phyloP scores from a whole-genome alignment of 306 rosid species.

The Glycyrrhiza uralensis region DNA sequence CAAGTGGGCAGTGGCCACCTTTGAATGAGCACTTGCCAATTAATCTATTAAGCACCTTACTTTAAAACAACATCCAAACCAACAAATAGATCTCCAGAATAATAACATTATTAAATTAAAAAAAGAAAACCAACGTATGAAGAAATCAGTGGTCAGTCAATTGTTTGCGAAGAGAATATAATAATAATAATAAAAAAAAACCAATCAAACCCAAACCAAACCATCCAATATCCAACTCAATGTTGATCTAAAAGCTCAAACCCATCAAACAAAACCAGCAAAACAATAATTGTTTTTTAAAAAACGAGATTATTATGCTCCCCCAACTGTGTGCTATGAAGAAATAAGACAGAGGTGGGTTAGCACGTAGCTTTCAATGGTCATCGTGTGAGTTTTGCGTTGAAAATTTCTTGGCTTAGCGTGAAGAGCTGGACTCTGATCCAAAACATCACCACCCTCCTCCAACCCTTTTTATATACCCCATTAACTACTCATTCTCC shows the following conservation, averaged over 20 bases:
- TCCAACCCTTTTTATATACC: constrained; percentile 34
- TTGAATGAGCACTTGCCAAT: not conserved
- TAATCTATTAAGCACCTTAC: constrained; percentile 30
- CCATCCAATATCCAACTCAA: constrained; percentile 36
- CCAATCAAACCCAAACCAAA: not conserved
- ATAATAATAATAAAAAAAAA: not conserved
- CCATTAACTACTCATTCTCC: constrained; percentile 1
- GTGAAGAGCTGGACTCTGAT: constrained; percentile 53
- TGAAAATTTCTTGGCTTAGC: constrained; percentile 56
- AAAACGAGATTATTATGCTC: constrained; percentile 27
- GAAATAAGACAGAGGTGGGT: constrained; percentile 30
- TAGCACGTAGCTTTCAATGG: constrained; percentile 48
- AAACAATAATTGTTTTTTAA: not conserved
- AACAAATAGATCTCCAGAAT: constrained; percentile 5
- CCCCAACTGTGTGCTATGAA: constrained; percentile 32
- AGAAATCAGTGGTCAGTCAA: constrained; percentile 18
- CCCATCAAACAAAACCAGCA: constrained; percentile 35
- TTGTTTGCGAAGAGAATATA: not conserved
- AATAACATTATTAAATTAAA: constrained; percentile 4
- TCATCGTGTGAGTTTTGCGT: constrained; percentile 46
- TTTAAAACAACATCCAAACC: constrained; percentile 38
- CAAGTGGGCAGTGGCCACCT: constrained; percentile 40
- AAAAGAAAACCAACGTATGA: not conserved
- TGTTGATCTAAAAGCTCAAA: constrained; percentile 29
- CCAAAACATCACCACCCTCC: constrained; percentile 38